Conservation (phyloP, 2,329 filamentous ascomycete species). For the Claviceps purpurea region DNA sequence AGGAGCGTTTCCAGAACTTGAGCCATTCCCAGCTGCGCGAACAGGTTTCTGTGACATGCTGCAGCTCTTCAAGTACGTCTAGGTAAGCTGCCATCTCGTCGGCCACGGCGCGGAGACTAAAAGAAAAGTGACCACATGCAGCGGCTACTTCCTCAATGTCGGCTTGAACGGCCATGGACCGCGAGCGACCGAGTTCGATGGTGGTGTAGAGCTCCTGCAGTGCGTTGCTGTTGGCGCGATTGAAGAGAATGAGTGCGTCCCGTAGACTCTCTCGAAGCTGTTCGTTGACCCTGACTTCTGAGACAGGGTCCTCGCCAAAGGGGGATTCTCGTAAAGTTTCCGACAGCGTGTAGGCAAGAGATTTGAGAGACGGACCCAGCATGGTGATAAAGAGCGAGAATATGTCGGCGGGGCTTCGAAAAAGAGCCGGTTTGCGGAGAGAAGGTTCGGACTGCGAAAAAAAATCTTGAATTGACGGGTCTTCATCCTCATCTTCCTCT, state of each 20-base stretch:
- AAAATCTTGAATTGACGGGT: slow-evolving; percentile 13
- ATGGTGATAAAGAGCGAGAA: slow-evolving; percentile 83
- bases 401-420: slow-evolving; percentile 62
- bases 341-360: slow-evolving; percentile 78
- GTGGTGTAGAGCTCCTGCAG: slow-evolving; percentile 68
- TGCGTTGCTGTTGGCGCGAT: slow-evolving; percentile 59
- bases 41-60: slow-evolving; percentile 51
- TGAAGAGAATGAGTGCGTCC: slow-evolving; percentile 71
- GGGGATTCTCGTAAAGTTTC: slow-evolving; percentile 80
- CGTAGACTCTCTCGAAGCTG: slow-evolving; percentile 69
- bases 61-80: slow-evolving; percentile 73
- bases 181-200: slow-evolving; percentile 56
- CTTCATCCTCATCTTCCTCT: slow-evolving; percentile 42
- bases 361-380: slow-evolving; percentile 90
- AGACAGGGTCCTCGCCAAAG: slow-evolving; percentile 55
- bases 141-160: slow-evolving; percentile 96
- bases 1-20: slow-evolving; percentile 50
- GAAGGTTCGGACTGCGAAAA: slow-evolving; percentile 18
- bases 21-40: slow-evolving; percentile 72
- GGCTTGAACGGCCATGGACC: slow-evolving; percentile 65
- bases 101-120: slow-evolving; percentile 78
- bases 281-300: slow-evolving; percentile 60
- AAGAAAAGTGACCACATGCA: slow-evolving; percentile 95
- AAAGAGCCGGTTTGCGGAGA: slow-evolving; percentile 21
- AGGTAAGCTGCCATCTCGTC: slow-evolving; percentile 79